These are phyloP conservation scores for Solidago caesia DNA, from an alignment of 129 eudicot species.

Conservation along the genomic window DNA sequence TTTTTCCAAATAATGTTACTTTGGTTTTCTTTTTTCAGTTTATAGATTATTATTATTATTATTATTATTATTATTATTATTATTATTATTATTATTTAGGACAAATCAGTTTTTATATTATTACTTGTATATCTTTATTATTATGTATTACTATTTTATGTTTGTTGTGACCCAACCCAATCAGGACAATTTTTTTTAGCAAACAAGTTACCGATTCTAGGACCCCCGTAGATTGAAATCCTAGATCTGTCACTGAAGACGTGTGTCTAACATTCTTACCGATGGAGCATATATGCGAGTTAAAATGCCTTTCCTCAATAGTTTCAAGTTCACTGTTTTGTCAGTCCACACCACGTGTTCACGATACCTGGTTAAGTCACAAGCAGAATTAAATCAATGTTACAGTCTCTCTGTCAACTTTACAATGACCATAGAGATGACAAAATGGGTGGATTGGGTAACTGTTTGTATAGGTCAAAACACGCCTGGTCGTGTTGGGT, in stretches of 20 bases:
- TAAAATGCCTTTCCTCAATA: conserved; percentile 82
- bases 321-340: conserved; percentile 62
- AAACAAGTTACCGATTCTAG: too few relatives aligned
- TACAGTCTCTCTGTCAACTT: not conserved
- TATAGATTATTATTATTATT: too few relatives aligned
- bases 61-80: too few relatives aligned
- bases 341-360: conserved; percentile 98
- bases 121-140: too few relatives aligned
- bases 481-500: not conserved
- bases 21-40: too few relatives aligned
- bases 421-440: not conserved
- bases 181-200: too few relatives aligned
- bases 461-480: not conserved
- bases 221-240: too few relatives aligned
- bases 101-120: too few relatives aligned
- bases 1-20: too few relatives aligned
- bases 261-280: conserved; percentile 40
- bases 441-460: not conserved
- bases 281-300: conserved; percentile 95
- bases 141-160: too few relatives aligned
- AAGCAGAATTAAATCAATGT: conserved; percentile 21
- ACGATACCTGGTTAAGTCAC: conserved; percentile 58
- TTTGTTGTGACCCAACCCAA: too few relatives aligned
- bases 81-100: too few relatives aligned
- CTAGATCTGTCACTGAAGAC: not conserved